phyloP scores from a whole-genome alignment of 2,329 filamentous ascomycete genomes.

The Aureobasidium sp. region DNA sequence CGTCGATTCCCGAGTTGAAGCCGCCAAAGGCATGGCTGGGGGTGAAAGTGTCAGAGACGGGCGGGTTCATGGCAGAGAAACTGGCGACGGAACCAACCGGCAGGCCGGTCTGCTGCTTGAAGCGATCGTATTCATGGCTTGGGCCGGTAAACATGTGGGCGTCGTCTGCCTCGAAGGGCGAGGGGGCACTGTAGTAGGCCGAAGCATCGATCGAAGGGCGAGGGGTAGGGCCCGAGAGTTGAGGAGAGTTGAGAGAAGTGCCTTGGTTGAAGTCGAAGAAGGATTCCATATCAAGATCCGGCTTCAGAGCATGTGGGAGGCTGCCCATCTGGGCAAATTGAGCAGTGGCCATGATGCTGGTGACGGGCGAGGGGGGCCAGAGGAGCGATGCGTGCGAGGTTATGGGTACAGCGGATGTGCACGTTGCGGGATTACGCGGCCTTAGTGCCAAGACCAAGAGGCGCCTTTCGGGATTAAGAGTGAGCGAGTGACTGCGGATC shows the following conservation, averaged over 20 bases:
- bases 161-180: conserved; percentile 28
- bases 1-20: conserved; percentile 53
- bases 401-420: conserved; percentile 7
- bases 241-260: conserved; percentile 19
- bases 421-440: conserved; percentile 12
- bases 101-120: conserved; percentile 91
- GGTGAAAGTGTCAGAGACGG: conserved; percentile 27
- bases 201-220: conserved; percentile 14
- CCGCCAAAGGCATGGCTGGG: conserved; percentile 58
- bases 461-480: background rate
- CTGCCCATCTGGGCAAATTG: conserved; percentile 16
- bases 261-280: conserved; percentile 32
- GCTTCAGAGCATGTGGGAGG: conserved; percentile 22
- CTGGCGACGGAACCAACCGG: conserved; percentile 75
- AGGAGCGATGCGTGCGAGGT: conserved; percentile 11
- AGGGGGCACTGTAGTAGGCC: conserved; percentile 18
- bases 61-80: conserved; percentile 63
- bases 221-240: conserved; percentile 21
- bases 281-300: conserved; percentile 31
- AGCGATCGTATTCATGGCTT: conserved; percentile 90
- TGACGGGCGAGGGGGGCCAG: background rate
- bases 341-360: conserved; percentile 14
- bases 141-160: conserved; percentile 41
- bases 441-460: conserved; percentile 9
- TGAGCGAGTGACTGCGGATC: background rate